A percentile compares a stretch with the other conserved stretches of the same genome.
phyloP scores from a whole-genome alignment of 225 moss, liverwort and hornwort species.

The Physcomitrellopsis africana region DNA sequence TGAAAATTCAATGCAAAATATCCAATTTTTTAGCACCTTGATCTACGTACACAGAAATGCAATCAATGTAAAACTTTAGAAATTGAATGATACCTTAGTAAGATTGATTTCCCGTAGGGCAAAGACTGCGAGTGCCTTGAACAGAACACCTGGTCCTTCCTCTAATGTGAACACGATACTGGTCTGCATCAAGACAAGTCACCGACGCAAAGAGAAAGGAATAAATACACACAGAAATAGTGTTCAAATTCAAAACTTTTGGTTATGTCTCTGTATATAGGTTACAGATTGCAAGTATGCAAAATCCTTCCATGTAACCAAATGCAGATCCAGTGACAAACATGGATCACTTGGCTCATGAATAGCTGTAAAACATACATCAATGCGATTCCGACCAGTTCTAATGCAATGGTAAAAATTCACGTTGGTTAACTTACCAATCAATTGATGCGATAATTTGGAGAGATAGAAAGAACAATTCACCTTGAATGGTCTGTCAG shows the following conservation, averaged over 20 bases:
- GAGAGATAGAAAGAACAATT: conserved; percentile 17
- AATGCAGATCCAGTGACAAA: neutral
- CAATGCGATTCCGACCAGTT: conserved; percentile 3
- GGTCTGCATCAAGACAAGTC: conserved; percentile 48
- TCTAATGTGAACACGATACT: conserved; percentile 97
- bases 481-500: conserved; percentile 88
- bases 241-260: neutral
- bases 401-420: neutral
- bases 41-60: conserved; percentile 2
- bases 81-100: conserved; percentile 61
- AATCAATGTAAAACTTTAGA: conserved; percentile 4
- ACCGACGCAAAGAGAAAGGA: conserved; percentile 9
- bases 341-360: neutral
- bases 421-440: conserved; percentile 19
- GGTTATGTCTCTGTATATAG: neutral
- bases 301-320: conserved; percentile 15
- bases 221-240: neutral
- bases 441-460: conserved; percentile 1
- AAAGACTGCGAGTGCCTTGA: conserved; percentile 94
- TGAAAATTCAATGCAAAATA: conserved; percentile 26
- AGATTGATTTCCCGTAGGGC: conserved; percentile 80
- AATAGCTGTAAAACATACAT: conserved; percentile 5
- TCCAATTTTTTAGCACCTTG: conserved; percentile 23
- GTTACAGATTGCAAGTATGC: conserved; percentile 2
- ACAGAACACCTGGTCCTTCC: conserved; percentile 93